Conservation (phyloP, 345 rosid genomes). For the Brassica juncea region DNA sequence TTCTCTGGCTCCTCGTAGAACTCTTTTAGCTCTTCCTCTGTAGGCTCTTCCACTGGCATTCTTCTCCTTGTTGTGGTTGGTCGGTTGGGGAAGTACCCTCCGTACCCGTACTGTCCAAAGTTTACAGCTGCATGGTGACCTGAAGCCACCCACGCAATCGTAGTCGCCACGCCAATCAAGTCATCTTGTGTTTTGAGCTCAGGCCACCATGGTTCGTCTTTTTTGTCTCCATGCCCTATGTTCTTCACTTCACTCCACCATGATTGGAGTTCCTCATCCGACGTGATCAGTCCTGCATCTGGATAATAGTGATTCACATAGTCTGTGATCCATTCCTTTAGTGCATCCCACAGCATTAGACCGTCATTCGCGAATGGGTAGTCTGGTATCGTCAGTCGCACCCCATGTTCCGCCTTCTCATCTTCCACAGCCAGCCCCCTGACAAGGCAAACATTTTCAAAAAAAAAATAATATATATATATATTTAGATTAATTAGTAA, state of each 20-base stretch:
- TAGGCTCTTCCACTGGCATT: constrained; percentile 40
- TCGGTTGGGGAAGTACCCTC: constrained; percentile 44
- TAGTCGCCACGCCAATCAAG: constrained; percentile 29
- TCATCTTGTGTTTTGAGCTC: constrained; percentile 37
- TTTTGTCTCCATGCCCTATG: constrained; percentile 41
- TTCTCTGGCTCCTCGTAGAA: constrained; percentile 35
- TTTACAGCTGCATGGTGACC: constrained; percentile 47
- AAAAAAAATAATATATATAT: no score
- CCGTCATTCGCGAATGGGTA: constrained; percentile 44
- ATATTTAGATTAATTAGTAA: not conserved
- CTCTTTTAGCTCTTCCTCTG: constrained; percentile 30
- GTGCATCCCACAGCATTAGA: constrained; percentile 39
- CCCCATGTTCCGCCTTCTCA: constrained; percentile 29
- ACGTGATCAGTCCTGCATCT: constrained; percentile 10
- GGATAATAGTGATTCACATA: constrained; percentile 39
- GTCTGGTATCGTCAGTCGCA: constrained; percentile 36
- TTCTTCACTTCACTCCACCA: constrained; percentile 42
- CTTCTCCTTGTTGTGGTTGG: constrained; percentile 37
- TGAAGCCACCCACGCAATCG: constrained; percentile 43
- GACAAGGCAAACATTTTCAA: not conserved
- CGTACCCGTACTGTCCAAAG: constrained; percentile 43
- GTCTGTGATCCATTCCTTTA: constrained; percentile 41
- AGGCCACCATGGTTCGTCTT: constrained; percentile 47
- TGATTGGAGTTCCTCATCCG: constrained; percentile 38
- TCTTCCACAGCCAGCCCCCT: constrained; percentile 43